Evolutionary conservation across 1,284 basidiomycete species (phyloP).

Genomic region (Waitea zeae): DNA sequence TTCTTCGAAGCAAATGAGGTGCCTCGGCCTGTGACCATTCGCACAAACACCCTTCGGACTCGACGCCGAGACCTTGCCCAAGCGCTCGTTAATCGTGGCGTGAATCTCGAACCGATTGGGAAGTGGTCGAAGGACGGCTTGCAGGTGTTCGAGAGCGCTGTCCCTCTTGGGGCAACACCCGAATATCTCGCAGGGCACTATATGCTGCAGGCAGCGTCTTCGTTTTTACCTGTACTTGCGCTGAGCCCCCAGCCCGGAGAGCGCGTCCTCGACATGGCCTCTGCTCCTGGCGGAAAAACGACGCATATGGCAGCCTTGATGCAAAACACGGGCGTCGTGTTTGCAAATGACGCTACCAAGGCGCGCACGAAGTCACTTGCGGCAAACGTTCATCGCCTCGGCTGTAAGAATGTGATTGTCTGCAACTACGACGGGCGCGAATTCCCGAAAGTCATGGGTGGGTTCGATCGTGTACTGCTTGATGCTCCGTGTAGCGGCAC

Average conservation of each 20-base stretch:
- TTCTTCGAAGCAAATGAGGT: slow-evolving; percentile 99
- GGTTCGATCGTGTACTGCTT: slow-evolving; percentile 90
- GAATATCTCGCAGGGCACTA: slow-evolving; percentile 99
- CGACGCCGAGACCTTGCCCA: slow-evolving; percentile 91
- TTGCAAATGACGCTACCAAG: slow-evolving; percentile 96
- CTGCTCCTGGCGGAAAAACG: slow-evolving; percentile 95
- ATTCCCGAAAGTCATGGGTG: slow-evolving; percentile 99
- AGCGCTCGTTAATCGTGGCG: slow-evolving; percentile 87
- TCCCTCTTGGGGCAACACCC: slow-evolving; percentile 94
- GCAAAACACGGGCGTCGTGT: slow-evolving; percentile 96
- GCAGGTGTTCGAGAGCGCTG: slow-evolving; percentile 92
- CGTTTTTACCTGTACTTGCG: slow-evolving; percentile 97
- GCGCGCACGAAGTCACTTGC: slow-evolving; percentile 89
- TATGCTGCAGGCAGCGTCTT: slow-evolving; percentile 98
- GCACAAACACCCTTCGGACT: slow-evolving; percentile 92
- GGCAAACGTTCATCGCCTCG: slow-evolving; percentile 92
- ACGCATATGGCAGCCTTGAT: slow-evolving; percentile 93
- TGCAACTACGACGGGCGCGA: slow-evolving; percentile 96
- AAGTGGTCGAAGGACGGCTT: slow-evolving; percentile 98
- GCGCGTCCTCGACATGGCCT: slow-evolving; percentile 96
- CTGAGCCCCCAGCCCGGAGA: slow-evolving; percentile 88
- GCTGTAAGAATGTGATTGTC: slow-evolving; percentile 96
- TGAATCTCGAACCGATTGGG: slow-evolving; percentile 94
- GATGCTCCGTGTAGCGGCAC: slow-evolving; percentile 98
- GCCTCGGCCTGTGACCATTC: slow-evolving; percentile 92